Conservation (phyloP, 176 grass and related monocot species). For the Neostapfia colusana region DNA sequence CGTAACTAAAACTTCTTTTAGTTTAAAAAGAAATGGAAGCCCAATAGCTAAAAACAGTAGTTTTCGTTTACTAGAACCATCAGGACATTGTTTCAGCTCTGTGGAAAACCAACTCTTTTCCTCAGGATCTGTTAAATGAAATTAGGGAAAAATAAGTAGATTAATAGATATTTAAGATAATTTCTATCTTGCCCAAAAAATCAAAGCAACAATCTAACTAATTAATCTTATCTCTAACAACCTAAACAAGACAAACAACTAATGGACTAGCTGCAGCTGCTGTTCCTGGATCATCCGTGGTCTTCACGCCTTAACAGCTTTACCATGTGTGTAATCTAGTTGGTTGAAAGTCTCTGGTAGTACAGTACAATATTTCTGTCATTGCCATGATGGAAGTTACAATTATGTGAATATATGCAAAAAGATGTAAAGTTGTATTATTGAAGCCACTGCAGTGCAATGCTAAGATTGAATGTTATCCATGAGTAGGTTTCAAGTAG, state of each 20-base stretch:
- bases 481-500: background rate
- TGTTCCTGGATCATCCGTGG: background rate
- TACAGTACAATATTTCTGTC: constrained; percentile 3
- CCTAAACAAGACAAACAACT: background rate
- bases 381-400: background rate
- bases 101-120: no score
- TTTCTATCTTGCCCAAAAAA: background rate
- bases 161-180: no score
- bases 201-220: background rate
- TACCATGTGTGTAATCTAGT: background rate
- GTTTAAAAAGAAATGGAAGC: no score
- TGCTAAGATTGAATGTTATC: background rate
- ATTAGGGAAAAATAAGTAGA: no score
- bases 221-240: background rate
- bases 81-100: no score
- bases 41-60: no score
- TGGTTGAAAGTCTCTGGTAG: background rate
- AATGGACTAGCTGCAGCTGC: background rate
- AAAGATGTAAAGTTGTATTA: background rate
- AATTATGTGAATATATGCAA: background rate
- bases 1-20: no score
- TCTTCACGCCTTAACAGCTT: background rate
- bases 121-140: no score
- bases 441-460: background rate
- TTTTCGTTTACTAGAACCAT: no score